A percentile compares a stretch with the other conserved stretches of the same genome.
These are phyloP conservation scores for Scheffersomyces parashehatae DNA, from an alignment of 1,139 yeast species.

Conservation along the genomic window DNA sequence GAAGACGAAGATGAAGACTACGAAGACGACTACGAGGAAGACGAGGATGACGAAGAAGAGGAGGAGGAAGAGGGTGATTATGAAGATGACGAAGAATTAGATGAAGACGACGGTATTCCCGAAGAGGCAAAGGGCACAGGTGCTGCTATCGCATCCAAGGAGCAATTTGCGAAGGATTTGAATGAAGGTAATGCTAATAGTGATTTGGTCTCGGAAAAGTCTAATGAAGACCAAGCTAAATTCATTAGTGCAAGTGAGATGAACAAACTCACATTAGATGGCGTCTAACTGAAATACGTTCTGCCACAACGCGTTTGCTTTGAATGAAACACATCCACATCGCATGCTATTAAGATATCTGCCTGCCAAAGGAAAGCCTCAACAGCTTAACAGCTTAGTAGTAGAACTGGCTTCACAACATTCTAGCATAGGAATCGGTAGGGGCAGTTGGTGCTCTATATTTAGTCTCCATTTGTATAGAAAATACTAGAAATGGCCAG, in stretches of 20 bases:
- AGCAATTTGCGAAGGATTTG: slow-evolving; percentile 22
- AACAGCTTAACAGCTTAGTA: no score
- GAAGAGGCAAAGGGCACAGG: slow-evolving; percentile 22
- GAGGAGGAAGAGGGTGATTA: slow-evolving; percentile 27
- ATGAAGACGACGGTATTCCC: slow-evolving; percentile 23
- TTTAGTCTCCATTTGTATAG: no score
- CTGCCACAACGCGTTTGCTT: no score
- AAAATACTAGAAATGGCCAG: no score
- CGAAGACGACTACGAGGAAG: slow-evolving; percentile 5
- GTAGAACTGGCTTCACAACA: no score
- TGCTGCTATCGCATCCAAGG: slow-evolving; percentile 25
- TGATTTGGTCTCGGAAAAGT: slow-evolving; percentile 8
- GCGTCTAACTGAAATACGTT: slow-evolving; percentile 1
- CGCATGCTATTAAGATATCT: no score
- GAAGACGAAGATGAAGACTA: slow-evolving; percentile 6
- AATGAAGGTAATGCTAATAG: slow-evolving; percentile 9
- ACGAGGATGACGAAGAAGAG: slow-evolving; percentile 23
- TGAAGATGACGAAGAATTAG: slow-evolving; percentile 18
- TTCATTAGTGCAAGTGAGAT: slow-evolving; percentile 5
- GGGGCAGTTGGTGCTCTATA: no score
- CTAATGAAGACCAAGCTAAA: slow-evolving; percentile 2
- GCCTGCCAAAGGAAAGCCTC: no score
- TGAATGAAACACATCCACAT: no score
- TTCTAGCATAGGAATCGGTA: no score
- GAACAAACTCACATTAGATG: slow-evolving; percentile 7